phyloP scores from a whole-genome alignment of 1,284 basidiomycete genomes.

The Cutaneotrichosporon mucoides region DNA sequence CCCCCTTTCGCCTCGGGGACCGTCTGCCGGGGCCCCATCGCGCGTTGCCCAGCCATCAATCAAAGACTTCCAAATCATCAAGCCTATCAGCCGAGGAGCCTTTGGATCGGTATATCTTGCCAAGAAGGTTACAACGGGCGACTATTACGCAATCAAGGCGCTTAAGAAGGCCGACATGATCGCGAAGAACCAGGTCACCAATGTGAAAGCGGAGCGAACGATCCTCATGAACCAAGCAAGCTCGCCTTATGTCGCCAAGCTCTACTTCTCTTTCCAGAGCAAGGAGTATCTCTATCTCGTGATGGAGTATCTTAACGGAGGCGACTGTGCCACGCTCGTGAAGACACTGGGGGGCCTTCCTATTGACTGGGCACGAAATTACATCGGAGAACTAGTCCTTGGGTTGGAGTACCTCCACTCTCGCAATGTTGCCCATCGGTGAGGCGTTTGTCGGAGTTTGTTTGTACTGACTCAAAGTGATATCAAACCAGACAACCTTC shows the following conservation, averaged over 20 bases:
- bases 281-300: slow-evolving; percentile 92
- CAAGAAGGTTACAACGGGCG: slow-evolving; percentile 95
- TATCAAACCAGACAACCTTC: slow-evolving; percentile 94
- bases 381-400: slow-evolving; percentile 91
- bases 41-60: slow-evolving; percentile 85
- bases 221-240: slow-evolving; percentile 99
- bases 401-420: slow-evolving; percentile 94
- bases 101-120: slow-evolving; percentile 98
- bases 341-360: slow-evolving; percentile 89
- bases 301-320: slow-evolving; percentile 98
- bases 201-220: slow-evolving; percentile 98
- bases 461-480: slow-evolving; percentile 61
- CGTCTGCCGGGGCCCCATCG: slow-evolving; percentile 59
- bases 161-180: slow-evolving; percentile 99
- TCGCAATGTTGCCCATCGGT: slow-evolving; percentile 95
- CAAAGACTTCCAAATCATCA: slow-evolving; percentile 99
- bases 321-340: slow-evolving; percentile 93
- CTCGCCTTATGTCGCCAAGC: slow-evolving; percentile 97
- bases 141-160: slow-evolving; percentile 99
- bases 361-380: slow-evolving; percentile 95
- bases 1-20: slow-evolving; percentile 83
- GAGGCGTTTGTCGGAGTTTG: slow-evolving; percentile 36
- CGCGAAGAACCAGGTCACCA: slow-evolving; percentile 99
- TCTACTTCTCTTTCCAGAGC: slow-evolving; percentile 99
- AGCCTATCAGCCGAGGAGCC: slow-evolving; percentile 98